These are phyloP conservation scores for Salix suchowensis DNA, from an alignment of 345 rosid species.

Conservation along the genomic window DNA sequence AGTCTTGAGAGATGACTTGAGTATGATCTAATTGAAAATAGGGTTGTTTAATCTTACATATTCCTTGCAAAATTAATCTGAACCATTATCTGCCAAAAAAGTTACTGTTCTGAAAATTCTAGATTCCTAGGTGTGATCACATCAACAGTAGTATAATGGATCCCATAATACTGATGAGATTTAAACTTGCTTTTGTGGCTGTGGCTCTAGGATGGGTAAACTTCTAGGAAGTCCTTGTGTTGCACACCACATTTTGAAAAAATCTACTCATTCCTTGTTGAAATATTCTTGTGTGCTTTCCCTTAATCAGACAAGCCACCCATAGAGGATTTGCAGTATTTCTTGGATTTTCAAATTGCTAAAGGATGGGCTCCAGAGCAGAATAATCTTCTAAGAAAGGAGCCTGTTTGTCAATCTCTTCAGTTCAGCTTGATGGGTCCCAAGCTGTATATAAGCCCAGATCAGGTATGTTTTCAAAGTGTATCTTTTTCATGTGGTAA, in stretches of 20 bases:
- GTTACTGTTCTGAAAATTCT: background rate
- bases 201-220: background rate
- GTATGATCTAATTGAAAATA: background rate
- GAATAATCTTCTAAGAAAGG: conserved; percentile 81
- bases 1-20: background rate
- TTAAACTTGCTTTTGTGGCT: background rate
- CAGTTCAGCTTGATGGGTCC: conserved; percentile 99
- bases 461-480: conserved; percentile 52
- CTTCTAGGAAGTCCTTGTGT: background rate
- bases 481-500: background rate
- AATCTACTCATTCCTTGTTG: background rate
- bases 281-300: background rate
- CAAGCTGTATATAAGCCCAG: conserved; percentile 84
- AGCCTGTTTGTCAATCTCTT: conserved; percentile 82
- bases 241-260: background rate
- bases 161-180: background rate
- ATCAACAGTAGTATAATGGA: background rate
- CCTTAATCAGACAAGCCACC: conserved; percentile 80
- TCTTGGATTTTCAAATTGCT: conserved; percentile 85
- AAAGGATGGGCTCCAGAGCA: conserved; percentile 94
- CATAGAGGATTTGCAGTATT: conserved; percentile 89
- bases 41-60: background rate
- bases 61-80: background rate
- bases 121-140: background rate
- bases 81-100: background rate